Percentiles rank a stretch among this genome's conserved stretches.
phyloP scores from a whole-genome alignment of 805 yeast species.

The Cyberlindnera saturnus region DNA sequence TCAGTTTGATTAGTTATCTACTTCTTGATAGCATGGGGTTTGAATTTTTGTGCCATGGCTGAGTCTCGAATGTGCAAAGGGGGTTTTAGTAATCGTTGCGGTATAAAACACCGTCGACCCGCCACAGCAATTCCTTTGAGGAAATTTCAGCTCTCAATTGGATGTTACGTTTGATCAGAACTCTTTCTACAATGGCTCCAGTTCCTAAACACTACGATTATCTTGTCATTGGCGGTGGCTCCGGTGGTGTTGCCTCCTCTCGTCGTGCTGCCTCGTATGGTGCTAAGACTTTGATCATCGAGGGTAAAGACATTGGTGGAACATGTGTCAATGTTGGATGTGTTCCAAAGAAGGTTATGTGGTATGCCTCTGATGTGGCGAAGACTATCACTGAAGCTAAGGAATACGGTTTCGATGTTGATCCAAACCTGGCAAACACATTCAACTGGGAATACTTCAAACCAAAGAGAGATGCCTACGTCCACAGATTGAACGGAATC shows the following conservation, averaged over 20 bases:
- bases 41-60: no score
- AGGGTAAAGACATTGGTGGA: constrained; percentile 84
- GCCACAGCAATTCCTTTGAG: no score
- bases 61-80: no score
- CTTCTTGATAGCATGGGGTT: no score
- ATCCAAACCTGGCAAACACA: constrained; percentile 43
- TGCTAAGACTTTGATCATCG: constrained; percentile 78
- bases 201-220: constrained; percentile 67
- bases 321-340: constrained; percentile 99
- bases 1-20: not conserved
- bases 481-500: constrained; percentile 83
- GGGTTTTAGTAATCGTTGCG: no score
- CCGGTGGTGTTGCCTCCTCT: constrained; percentile 98
- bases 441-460: constrained; percentile 84
- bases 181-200: constrained; percentile 46
- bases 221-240: constrained; percentile 97
- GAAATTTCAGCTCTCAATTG: not conserved
- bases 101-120: no score
- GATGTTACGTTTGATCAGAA: constrained; percentile 1
- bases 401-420: constrained; percentile 75
- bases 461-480: constrained; percentile 87
- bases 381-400: constrained; percentile 64
- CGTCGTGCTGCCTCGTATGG: constrained; percentile 95
- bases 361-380: constrained; percentile 94
- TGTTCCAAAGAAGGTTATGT: constrained; percentile 98